Base-by-base conservation (phyloP, 2,329 filamentous ascomycete genomes). In the Bimuria novae-zelandiae region DNA sequence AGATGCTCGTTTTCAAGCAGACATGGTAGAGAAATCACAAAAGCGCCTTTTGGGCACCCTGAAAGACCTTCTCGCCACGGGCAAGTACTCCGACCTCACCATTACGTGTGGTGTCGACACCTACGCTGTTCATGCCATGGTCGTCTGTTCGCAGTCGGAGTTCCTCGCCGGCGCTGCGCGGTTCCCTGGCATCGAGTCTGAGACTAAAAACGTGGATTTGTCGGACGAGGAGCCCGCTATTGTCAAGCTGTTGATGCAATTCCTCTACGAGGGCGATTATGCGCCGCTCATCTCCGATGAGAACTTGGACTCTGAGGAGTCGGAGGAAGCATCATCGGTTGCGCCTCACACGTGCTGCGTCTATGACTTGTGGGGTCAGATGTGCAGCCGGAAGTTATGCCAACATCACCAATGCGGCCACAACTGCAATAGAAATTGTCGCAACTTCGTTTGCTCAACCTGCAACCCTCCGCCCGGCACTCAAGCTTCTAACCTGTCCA, bases 211-310 rank as follows among this genome's bases (percentile, higher is more conserved):
- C 21, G 43, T 43, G 3, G 39, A 53, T 37, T 23, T 53, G 2
- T 32, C 47, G 3, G 49, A 60, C 1, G 57, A 56, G 23, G 48
- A 55, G 7, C 47, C 55, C 5, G 52, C 22, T 7, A 47, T 48
- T 16, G 40, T 58, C 12, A 54, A 56, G 50, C 19, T 49, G 12
- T 23, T 60, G 35, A 21, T 58, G 10, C 40, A 58, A 30, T 60
- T 51, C 27, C 23, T 61, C 27, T 61, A 59, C 53, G 55, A 55
- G 35, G 49, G 25, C 22, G 52, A 57, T 2, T 60, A 57, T 29
- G 25, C 36, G 19, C 52, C 48, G 14, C 17, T 19, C 40, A 1
- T 22, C n/a, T 39, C 35, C 14, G 36, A 40, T 14, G n/a, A n/a
- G n/a, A n/a, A n/a, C n/a, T n/a, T n/a, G n/a, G n/a, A n/a, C 19